Evolutionary conservation across 176 grass and related monocot species (phyloP), one percentile per base, ranked within the genome.

Genomic region (Oropetium thomaeum): DNA sequence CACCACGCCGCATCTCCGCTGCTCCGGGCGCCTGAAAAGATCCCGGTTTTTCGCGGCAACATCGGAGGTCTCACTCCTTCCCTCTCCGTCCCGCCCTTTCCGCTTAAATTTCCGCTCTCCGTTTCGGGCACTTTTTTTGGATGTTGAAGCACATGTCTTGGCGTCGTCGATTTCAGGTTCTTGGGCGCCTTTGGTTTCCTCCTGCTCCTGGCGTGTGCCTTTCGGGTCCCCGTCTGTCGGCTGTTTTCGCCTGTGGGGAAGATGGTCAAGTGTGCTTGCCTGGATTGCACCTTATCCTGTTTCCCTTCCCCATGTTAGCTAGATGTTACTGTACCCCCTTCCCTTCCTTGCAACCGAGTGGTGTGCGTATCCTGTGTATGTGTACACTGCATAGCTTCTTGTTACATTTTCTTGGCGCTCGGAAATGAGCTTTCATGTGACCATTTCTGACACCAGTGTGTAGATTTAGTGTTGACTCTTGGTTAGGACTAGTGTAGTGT

Each of bases 211-310:
- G 69, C 37, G 53, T 30, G 23, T 58, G 6, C 26, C 37, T 60
- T 42, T 30, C 30, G 71, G 55, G 32, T 59, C 82, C 45, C 35
- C 17, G 69, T 28, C 12, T 72, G 30, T 72, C 48, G 8, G 13
- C 59, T 47, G 47, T 23, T 65, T 65, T 27, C 22, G 2, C 71
- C 28, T 81, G 65, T 22, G 45, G 29, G 20, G 28, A 38, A 13
- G 66, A 47, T 77, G 48, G 67, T 26, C 72, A 51, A 51, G 73
- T 58, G 79, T 40, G 35, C 39, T 28, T 71, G 39, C 30, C 47
- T 2, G 11, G 55, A 55, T 33, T 31, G 23, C 67, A 38, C 79
- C 85, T 72, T 82, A 82, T 78, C 79, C 14, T 59, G 25, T 68
- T 47, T 29, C 29, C 65, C 13, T 14, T 45, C 55, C 29, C 58